Evolutionary conservation across 345 rosid genomes (phyloP), one percentile per base, ranked within the genome.

Genomic region (Citrus sp.): DNA sequence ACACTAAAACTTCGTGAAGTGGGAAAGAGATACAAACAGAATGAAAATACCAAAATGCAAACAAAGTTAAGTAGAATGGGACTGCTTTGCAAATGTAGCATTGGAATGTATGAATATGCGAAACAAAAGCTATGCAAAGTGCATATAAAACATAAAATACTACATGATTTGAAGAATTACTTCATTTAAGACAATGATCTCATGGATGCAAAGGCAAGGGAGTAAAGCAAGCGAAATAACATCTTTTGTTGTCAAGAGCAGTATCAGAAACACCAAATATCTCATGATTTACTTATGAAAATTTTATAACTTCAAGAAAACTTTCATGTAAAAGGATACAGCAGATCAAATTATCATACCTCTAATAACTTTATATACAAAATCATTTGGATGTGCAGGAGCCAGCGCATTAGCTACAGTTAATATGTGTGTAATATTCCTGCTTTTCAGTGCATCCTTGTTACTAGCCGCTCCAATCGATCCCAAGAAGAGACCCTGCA

Each of bases 351-450:
- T 16, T 13, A 10, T 7, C 63, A 7, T 79, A 94, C 97, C 96
- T 85, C 78, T 85, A 83, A 94, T 79, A 78, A 85, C 78, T 84
- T 90, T 91, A 72, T 93, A 92, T 3, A 79, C 89, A 81, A 94
- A 93, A 73, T 93, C 94, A 80, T 77, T 74, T 6, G 91, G 92
- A 80, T 85, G 69, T 58, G 87, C 81, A 76, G 93, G 94, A n/a
- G 81, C 16, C 40, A 90, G 35, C 3, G 94, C 83, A 70, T 85
- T 80, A 76, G 97, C 94, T 59, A 94, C 85, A 4, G 94, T 92
- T 82, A 93, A 82, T 27, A 94, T 73, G 81, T 90, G 97, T 24
- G 92, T 91, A 46, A 94, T 73, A 61, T 93, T 93, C 27, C 75
- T 85, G 77, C 83, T 84, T 85, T 87, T 91, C 42, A 94, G 84